Conservation (phyloP, 1,284 basidiomycete species). For the Pterulicium gracile region DNA sequence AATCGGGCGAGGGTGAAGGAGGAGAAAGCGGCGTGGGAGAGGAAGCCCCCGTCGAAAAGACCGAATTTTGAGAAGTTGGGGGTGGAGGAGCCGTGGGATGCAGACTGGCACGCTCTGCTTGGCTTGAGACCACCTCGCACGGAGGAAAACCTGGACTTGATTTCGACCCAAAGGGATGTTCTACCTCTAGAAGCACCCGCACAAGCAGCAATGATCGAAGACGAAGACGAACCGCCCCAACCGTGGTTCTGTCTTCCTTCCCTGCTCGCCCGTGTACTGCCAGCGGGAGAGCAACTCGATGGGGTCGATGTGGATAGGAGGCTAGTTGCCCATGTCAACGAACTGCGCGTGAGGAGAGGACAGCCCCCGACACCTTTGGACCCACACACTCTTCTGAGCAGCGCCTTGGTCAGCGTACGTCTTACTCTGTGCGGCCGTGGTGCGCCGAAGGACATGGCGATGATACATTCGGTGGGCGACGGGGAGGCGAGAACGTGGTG, state of each 20-base stretch:
- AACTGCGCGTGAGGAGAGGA: conserved; percentile 44
- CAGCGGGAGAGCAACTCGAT: too few species aligned
- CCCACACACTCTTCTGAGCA: too few species aligned
- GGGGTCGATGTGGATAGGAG: conserved; percentile 28
- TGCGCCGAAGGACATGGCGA: conserved; percentile 59
- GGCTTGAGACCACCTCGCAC: conserved; percentile 26
- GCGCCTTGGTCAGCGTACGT: conserved; percentile 56
- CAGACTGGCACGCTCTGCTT: conserved; percentile 63
- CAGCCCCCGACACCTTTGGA: conserved; percentile 33
- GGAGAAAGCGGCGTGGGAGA: conserved; percentile 57
- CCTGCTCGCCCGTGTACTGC: too few species aligned
- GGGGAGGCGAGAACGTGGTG: conserved; percentile 37
- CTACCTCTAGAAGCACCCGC: too few species aligned
- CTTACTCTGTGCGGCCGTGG: conserved; percentile 57
- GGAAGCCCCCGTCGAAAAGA: conserved; percentile 79
- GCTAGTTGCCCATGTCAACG: conserved; percentile 46
- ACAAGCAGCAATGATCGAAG: too few species aligned
- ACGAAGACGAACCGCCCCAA: too few species aligned
- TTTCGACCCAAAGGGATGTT: conserved; percentile 53
- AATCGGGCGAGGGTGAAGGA: conserved; percentile 34
- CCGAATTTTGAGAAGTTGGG: conserved; percentile 60
- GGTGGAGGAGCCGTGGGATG: conserved; percentile 59
- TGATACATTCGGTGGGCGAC: conserved; percentile 52
- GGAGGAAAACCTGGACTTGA: conserved; percentile 20
- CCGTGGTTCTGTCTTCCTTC: too few species aligned